phyloP scores from a whole-genome alignment of 495 filamentous ascomycete species.

The Neurospora hispaniola region DNA sequence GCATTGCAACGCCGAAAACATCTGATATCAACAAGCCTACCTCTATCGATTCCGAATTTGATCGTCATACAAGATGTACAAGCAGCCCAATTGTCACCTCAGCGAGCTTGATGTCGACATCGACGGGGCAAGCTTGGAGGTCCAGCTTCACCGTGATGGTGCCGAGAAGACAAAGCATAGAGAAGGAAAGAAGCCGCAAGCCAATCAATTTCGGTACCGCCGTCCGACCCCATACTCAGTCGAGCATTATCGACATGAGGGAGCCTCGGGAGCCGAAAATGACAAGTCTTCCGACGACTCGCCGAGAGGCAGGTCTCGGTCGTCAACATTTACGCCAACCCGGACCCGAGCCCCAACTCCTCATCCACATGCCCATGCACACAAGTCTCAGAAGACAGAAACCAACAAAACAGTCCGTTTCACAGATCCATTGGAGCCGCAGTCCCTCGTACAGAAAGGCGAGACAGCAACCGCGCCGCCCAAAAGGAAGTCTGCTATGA shows the following conservation, averaged over 20 bases:
- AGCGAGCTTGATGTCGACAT: not conserved
- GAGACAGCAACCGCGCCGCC: not conserved
- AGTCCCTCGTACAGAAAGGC: not conserved
- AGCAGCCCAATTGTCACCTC: not conserved
- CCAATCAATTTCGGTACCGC: not conserved
- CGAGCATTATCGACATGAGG: not conserved
- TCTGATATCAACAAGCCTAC: not conserved
- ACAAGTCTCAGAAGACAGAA: too few species aligned
- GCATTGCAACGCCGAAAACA: not conserved
- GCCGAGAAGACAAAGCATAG: too few species aligned
- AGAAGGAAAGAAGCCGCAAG: not conserved
- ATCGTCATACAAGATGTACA: not conserved
- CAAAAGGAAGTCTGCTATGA: not conserved
- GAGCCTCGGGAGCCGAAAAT: accelerated
- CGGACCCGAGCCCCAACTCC: not conserved
- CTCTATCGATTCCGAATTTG: too few species aligned
- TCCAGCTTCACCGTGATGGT: too few species aligned
- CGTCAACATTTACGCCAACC: not conserved
- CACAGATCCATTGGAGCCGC: not conserved
- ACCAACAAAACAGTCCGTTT: too few species aligned
- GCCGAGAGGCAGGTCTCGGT: not conserved
- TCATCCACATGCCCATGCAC: not conserved
- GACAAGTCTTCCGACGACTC: not conserved
- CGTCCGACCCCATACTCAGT: not conserved
- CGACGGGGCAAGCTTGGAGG: not conserved